phyloP scores from a whole-genome alignment of 2,329 filamentous ascomycete species.

The Phyllosticta capitalensis region DNA sequence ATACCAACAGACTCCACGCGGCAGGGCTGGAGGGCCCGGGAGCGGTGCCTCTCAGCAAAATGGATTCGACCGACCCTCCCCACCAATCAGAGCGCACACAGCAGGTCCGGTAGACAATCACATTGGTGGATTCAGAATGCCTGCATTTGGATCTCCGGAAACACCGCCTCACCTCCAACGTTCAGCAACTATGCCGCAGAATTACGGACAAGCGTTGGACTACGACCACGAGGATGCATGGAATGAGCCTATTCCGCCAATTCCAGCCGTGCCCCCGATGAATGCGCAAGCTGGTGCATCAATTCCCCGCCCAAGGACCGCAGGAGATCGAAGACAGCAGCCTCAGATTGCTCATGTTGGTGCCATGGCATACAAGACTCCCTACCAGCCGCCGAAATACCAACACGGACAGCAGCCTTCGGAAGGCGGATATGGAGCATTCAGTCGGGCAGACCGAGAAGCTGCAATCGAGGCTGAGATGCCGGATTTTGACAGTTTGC shows the following conservation, averaged over 20 bases:
- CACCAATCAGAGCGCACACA: slow-evolving; percentile 11
- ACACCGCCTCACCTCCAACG: slow-evolving; percentile 18
- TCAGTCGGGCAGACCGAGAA: slow-evolving; percentile 16
- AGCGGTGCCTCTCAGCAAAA: slow-evolving; percentile 13
- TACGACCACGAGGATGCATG: slow-evolving; percentile 21
- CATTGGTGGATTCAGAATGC: slow-evolving; percentile 8
- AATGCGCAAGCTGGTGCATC: not conserved
- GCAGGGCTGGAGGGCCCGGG: not conserved
- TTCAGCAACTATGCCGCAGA: slow-evolving; percentile 30
- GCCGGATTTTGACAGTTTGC: slow-evolving; percentile 50
- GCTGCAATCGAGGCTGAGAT: slow-evolving; percentile 46
- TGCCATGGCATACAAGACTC: not conserved
- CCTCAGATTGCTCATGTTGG: not conserved
- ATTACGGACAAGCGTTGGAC: slow-evolving; percentile 12
- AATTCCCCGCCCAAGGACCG: slow-evolving; percentile 27
- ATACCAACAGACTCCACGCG: not conserved
- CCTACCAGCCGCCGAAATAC: slow-evolving; percentile 12
- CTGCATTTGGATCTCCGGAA: slow-evolving; percentile 2
- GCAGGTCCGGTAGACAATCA: not conserved
- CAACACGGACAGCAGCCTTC: slow-evolving; percentile 16
- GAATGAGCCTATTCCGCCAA: slow-evolving; percentile 24
- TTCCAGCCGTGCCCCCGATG: slow-evolving; percentile 13
- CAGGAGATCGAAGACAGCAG: slow-evolving; percentile 16
- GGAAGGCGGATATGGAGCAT: slow-evolving; percentile 17
- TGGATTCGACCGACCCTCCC: slow-evolving; percentile 12